Percentiles rank a stretch among this genome's conserved stretches.
These are phyloP conservation scores for Cyathus pygmaeus DNA, from an alignment of 1,284 basidiomycete genomes.

Conservation along the genomic window DNA sequence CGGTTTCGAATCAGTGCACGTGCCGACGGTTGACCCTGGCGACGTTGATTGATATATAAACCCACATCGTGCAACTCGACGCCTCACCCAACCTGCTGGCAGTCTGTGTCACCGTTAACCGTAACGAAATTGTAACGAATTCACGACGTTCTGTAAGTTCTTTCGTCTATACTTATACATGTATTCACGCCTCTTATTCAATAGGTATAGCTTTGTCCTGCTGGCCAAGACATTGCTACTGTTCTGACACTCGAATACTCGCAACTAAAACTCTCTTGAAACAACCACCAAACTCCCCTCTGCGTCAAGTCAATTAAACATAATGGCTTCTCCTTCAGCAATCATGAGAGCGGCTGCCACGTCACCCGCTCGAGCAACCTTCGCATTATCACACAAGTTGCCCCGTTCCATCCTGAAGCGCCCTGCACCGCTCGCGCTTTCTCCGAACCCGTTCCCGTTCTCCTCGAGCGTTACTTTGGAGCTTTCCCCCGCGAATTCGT, in stretches of 20 bases:
- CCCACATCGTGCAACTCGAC: not conserved
- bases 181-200: conserved; percentile 12
- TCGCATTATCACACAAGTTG: conserved; percentile 34
- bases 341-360: conserved; percentile 43
- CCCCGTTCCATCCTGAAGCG: conserved; percentile 52
- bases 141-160: conserved; percentile 13
- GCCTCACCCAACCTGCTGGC: conserved; percentile 26
- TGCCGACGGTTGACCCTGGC: conserved; percentile 13
- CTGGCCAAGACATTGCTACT: conserved; percentile 53
- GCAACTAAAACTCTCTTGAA: conserved; percentile 32
- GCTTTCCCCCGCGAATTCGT: conserved; percentile 41
- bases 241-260: conserved; percentile 19
- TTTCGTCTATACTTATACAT: not conserved
- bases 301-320: not conserved
- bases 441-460: conserved; percentile 39
- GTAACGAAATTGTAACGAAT: conserved; percentile 18
- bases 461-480: conserved; percentile 43
- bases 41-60: conserved; percentile 30
- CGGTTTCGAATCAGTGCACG: not conserved
- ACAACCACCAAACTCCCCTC: conserved; percentile 13
- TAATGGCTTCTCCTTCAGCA: conserved; percentile 45
- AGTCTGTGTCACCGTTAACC: conserved; percentile 33
- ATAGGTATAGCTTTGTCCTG: conserved; percentile 46
- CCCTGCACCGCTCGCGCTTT: conserved; percentile 47
- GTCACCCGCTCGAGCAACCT: conserved; percentile 36